Evolutionary conservation across 352 stramenopile genomes (phyloP), one percentile per base, ranked within the genome.

Genomic region (Elongisporangium prolatum): DNA sequence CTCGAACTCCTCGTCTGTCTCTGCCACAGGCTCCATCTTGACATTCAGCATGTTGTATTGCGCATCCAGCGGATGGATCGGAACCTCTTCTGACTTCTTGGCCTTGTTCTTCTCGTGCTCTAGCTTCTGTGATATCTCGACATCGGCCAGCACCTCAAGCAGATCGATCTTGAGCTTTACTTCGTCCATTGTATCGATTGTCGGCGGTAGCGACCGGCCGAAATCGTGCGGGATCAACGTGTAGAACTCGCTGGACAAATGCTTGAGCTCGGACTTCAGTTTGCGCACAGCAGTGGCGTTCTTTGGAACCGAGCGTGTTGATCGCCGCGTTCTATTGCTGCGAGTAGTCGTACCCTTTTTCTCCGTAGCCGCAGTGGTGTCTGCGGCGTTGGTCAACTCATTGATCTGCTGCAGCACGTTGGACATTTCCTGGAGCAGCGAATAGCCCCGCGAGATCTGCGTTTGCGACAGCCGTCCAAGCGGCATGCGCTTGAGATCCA

Each of bases 201-300:
- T 22, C 16, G 78, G 81, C 16, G 81, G 81, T 24, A 88, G 52
- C 16, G 69, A 64, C 18, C 75, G 70, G 0, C 81, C 78, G 60
- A 89, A 88, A 25, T 91, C 73, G 52, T 91, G 81, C 11, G 81
- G 81, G 48, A 91, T 86, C 25, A 91, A 48, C 24, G 78, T 80
- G 68, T 91, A 91, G 52, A 91, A 89, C 10, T 83, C 72, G 48
- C 71, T 88, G 9, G 76, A 80, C 0, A 88, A 63, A 18, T 69
- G 40, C 52, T 89, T 91, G 6, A 91, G 60, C 20, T 77, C 69
- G 3, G 24, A 63, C 56, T 85, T 88, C 13, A 82, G 64, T 25
- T 69, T 67, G 54, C 69, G 63, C 13, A 81, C 65, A 37, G 75
- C 57, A 14, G 63, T 48, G 25, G 72, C 56, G 60, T 66, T 71